Conservation (phyloP, 768 basidiomycete species). For the Paxillus rubicundulus region DNA sequence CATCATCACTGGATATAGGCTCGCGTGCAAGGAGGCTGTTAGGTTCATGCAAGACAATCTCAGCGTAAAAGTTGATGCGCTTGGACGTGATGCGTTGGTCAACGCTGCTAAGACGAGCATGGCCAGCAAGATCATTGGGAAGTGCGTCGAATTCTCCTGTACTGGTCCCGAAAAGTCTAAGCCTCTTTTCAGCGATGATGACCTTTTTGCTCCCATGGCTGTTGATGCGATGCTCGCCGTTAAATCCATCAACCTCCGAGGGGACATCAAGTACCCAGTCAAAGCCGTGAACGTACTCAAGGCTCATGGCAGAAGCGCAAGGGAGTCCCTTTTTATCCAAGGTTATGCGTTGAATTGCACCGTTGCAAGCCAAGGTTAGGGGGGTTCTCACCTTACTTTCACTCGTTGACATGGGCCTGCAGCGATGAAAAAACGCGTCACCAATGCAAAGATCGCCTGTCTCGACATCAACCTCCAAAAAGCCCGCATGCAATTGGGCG, state of each 20-base stretch:
- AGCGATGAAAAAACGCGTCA: conserved; percentile 98
- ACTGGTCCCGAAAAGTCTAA: conserved; percentile 1
- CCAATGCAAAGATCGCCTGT: conserved; percentile 95
- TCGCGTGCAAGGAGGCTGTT: conserved; percentile 96
- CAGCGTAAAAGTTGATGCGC: conserved; percentile 86
- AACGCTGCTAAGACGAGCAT: conserved; percentile 98
- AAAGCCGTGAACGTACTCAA: conserved; percentile 99
- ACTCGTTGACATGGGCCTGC: conserved; percentile 2
- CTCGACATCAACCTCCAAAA: conserved; percentile 98
- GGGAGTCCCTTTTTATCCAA: conserved; percentile 91
- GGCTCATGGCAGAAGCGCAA: conserved; percentile 93
- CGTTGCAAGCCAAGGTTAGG: conserved; percentile 93
- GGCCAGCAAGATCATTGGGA: conserved; percentile 98
- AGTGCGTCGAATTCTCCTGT: conserved; percentile 53
- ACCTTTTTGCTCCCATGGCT: conserved; percentile 97
- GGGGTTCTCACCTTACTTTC: not conserved
- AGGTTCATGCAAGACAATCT: conserved; percentile 98
- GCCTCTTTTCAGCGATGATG: conserved; percentile 71
- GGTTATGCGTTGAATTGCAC: conserved; percentile 99
- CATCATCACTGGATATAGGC: conserved; percentile 96
- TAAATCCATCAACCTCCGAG: conserved; percentile 87
- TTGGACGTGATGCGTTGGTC: conserved; percentile 90
- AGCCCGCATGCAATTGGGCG: conserved; percentile 94
- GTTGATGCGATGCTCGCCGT: conserved; percentile 99
- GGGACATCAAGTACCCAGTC: conserved; percentile 98